Percentiles rank a stretch among this genome's conserved stretches.
phyloP scores from a whole-genome alignment of 345 rosid genomes.

The Murraya koenigii region DNA sequence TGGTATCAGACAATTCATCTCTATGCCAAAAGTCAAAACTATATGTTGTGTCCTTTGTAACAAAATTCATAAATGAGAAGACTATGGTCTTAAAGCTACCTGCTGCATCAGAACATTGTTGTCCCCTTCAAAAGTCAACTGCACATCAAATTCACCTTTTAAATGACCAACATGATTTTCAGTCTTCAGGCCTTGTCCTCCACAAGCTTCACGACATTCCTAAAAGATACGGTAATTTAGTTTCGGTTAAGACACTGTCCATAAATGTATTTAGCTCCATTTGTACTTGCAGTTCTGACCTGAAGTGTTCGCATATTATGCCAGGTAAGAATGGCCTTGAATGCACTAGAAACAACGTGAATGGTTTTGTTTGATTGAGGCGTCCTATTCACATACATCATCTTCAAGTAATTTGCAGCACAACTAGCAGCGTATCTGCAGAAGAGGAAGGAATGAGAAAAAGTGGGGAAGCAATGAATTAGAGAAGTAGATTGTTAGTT shows the following conservation, averaged over 20 bases:
- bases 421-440: slow-evolving; percentile 80
- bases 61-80: not conserved
- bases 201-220: slow-evolving; percentile 99
- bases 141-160: slow-evolving; percentile 89
- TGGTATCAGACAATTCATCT: slow-evolving; percentile 6
- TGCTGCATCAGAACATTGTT: slow-evolving; percentile 93
- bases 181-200: slow-evolving; percentile 93
- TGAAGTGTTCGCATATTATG: slow-evolving; percentile 95
- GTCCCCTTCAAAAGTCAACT: slow-evolving; percentile 93
- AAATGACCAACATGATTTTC: slow-evolving; percentile 85
- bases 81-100: slow-evolving; percentile 38
- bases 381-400: slow-evolving; percentile 68
- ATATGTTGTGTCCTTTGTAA: not conserved
- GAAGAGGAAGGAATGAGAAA: not conserved
- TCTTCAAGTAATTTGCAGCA: slow-evolving; percentile 78
- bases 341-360: slow-evolving; percentile 82
- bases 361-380: slow-evolving; percentile 72
- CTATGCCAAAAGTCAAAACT: not conserved
- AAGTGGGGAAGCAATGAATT: not conserved
- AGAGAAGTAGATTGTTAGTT: not conserved
- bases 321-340: slow-evolving; percentile 80
- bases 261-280: not conserved
- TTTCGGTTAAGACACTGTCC: not conserved
- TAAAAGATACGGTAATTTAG: slow-evolving; percentile 19
- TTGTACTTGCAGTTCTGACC: slow-evolving; percentile 35